Percentiles rank a stretch among this genome's conserved stretches.
Conservation (phyloP, 805 yeast genomes). For the Ogataea trehalophila region DNA sequence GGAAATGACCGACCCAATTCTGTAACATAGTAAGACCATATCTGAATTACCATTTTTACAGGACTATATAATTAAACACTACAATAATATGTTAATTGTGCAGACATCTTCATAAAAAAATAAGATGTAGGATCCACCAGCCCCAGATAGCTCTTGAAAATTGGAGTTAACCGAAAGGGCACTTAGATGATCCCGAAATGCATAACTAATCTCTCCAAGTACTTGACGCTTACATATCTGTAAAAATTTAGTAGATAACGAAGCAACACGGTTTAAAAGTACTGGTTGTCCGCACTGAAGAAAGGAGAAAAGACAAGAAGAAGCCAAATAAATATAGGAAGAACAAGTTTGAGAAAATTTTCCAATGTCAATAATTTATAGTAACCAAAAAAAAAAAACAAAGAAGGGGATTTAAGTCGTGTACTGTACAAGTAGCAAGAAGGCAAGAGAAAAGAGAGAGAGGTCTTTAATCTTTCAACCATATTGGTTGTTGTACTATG, state of each 20-base stretch:
- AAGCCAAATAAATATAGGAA: not conserved
- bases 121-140: conserved; percentile 60
- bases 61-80: too few relatives aligned
- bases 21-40: too few relatives aligned
- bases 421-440: too few relatives aligned
- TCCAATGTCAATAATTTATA: too few relatives aligned
- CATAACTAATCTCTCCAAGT: conserved; percentile 55
- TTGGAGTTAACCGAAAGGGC: conserved; percentile 51
- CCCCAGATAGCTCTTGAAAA: conserved; percentile 42
- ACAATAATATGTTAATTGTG: not conserved
- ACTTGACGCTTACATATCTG: conserved; percentile 60
- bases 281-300: conserved; percentile 73
- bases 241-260: conserved; percentile 28
- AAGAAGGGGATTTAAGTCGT: too few relatives aligned
- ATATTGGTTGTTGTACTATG: too few relatives aligned
- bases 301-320: conserved; percentile 18
- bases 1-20: too few relatives aligned
- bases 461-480: too few relatives aligned
- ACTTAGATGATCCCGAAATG: conserved; percentile 54
- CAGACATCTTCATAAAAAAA: not conserved
- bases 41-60: too few relatives aligned
- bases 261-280: conserved; percentile 70
- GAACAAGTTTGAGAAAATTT: conserved; percentile 1
- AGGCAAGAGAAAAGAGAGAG: too few relatives aligned
- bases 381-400: too few relatives aligned